Evolutionary conservation across 805 yeast genomes (phyloP), one percentile per base, ranked within the genome.

Genomic region (Yarrowia porcina): DNA sequence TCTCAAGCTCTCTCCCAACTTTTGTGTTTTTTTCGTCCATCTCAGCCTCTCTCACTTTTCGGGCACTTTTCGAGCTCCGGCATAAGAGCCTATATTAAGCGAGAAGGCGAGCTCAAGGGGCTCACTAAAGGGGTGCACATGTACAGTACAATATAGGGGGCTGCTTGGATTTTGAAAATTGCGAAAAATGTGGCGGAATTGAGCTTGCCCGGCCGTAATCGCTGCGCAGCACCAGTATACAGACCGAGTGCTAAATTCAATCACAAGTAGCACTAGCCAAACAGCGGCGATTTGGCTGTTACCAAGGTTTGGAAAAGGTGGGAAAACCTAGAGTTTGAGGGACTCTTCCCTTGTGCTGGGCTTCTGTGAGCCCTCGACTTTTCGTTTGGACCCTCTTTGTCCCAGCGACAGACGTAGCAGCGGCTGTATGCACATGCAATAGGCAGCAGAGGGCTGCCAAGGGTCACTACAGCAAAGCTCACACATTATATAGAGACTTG

Each of bases 351-450:
- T 27, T 18, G 21, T 27, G 20, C 17, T 15, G n/a, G 4, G 4
- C 17, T 25, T 20, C n/a, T 17, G 6, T 20, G n/a, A n/a, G 11
- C 30, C 38, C 4, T 20, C 5, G 38, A 33, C 57, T 49, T 49
- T 49, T 33, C 57, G 57, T 49, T 49, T 33, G 32, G 21, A 21
- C 41, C 30, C 41, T 49, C 30, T 9, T 49, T 44, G 33, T 30
- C 33, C 42, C 30, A 13, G 15, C n/a, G 12, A 4, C 20, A 45
- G 35, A 21, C 21, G 38, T 20, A 49, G 39, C 38, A 49, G 56
- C 56, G 39, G 36, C 44, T 36, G 44, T 36, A 52, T 52, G 44
- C 59, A 52, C 44, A 52, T 52, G 59, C 44, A 52, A 52, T 52
- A 49, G 56, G 42, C 44, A 52, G 44, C 59, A 35, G 59, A 52